Evolutionary conservation across 2,329 filamentous ascomycete genomes (phyloP).

Genomic region (Emydomyces testavorans): DNA sequence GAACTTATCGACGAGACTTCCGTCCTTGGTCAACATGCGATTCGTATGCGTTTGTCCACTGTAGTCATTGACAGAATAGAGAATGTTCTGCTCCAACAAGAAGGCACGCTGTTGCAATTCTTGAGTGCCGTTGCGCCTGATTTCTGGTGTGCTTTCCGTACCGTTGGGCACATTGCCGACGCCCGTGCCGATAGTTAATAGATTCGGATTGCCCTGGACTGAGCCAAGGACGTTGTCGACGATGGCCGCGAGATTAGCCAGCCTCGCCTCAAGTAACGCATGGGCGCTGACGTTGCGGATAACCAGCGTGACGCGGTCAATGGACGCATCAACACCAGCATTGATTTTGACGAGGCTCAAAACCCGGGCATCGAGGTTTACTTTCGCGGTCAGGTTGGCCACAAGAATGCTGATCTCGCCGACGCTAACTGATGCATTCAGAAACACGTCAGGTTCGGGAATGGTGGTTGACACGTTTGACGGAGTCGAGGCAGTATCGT

Average conservation of each 20-base stretch:
- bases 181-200: constrained; percentile 1
- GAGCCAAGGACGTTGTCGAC: not conserved
- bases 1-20: constrained; percentile 1
- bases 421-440: not conserved
- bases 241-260: not conserved
- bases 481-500: not conserved
- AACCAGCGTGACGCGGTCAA: not conserved
- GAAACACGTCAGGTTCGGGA: not conserved
- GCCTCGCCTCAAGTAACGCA: not conserved
- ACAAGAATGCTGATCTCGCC: constrained; percentile 1
- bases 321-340: not conserved
- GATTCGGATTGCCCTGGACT: constrained; percentile 1
- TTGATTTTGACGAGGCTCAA: constrained; percentile 1
- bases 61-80: constrained; percentile 1
- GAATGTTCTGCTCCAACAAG: not conserved
- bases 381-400: constrained; percentile 1
- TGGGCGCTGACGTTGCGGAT: constrained; percentile 3
- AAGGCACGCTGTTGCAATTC: constrained; percentile 1
- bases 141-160: not conserved
- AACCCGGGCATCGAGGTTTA: constrained; percentile 1
- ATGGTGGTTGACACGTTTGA: not conserved
- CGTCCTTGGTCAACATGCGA: not conserved
- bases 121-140: not conserved
- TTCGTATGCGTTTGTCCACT: not conserved
- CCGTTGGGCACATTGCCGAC: not conserved